phyloP scores from a whole-genome alignment of 2,329 filamentous ascomycete genomes.

The Cordyceps pruinosa region DNA sequence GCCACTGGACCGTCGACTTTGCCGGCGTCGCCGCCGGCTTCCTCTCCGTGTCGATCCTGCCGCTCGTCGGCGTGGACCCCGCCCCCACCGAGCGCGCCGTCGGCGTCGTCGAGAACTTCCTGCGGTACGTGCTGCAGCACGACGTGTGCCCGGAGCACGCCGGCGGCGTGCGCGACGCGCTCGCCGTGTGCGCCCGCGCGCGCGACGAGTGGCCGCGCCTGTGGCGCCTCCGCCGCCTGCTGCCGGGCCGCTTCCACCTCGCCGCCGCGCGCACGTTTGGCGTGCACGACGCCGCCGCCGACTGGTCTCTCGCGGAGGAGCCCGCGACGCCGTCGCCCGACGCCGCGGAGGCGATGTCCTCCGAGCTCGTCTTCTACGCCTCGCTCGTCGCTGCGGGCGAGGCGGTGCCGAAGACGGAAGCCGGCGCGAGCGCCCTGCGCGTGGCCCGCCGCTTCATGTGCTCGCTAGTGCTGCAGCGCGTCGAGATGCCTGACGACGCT shows the following conservation, averaged over 20 bases:
- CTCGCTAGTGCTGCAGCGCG: constrained; percentile 52
- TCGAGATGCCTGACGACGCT: constrained; percentile 40
- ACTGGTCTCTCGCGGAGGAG: constrained; percentile 23
- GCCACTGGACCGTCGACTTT: constrained; percentile 77
- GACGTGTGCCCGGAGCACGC: constrained; percentile 78
- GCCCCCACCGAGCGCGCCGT: constrained; percentile 50
- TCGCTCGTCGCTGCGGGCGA: constrained; percentile 33
- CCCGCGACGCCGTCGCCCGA: constrained; percentile 11
- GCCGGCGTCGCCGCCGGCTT: constrained; percentile 69
- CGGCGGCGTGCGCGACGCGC: constrained; percentile 58
- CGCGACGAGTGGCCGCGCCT: constrained; percentile 59
- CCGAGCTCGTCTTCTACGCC: constrained; percentile 34
- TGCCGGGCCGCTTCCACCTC: constrained; percentile 78
- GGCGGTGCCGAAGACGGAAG: constrained; percentile 16
- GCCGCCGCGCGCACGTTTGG: constrained; percentile 64
- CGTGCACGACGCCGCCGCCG: constrained; percentile 22
- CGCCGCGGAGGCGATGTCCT: constrained; percentile 33
- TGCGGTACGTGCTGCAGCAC: constrained; percentile 80
- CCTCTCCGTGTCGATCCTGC: constrained; percentile 55
- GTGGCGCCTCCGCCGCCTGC: constrained; percentile 38
- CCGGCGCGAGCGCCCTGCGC: not conserved
- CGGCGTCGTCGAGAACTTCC: constrained; percentile 72
- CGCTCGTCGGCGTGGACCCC: constrained; percentile 48
- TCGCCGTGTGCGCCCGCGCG: constrained; percentile 59
- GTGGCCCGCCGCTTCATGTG: constrained; percentile 28